Evolutionary conservation across 129 eudicot genomes (phyloP).

Genomic region (Chrysanthemum lavandulifolium): DNA sequence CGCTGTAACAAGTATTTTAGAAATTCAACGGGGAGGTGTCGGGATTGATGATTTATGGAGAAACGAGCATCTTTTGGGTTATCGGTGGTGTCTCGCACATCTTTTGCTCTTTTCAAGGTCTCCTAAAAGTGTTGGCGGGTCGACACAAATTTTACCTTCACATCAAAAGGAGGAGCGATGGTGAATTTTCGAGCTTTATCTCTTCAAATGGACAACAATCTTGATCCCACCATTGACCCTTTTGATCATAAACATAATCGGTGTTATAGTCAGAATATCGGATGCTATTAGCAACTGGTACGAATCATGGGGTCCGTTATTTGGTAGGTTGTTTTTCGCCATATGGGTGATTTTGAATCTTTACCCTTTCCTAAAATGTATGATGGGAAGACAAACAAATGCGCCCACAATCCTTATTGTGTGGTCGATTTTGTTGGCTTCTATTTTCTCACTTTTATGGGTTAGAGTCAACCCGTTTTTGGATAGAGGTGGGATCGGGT

Average conservation of each 20-base stretch:
- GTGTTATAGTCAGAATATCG: conserved; percentile 59
- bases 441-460: conserved; percentile 68
- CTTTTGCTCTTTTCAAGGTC: conserved; percentile 85
- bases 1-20: too few relatives aligned
- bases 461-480: conserved; percentile 75
- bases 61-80: too few relatives aligned
- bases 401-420: conserved; percentile 67
- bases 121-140: conserved; percentile 82
- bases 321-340: conserved; percentile 66
- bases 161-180: conserved; percentile 68
- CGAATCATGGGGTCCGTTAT: conserved; percentile 79
- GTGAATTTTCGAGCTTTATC: conserved; percentile 62
- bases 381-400: conserved; percentile 64
- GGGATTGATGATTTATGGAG: too few relatives aligned
- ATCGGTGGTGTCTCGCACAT: too few relatives aligned
- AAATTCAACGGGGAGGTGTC: too few relatives aligned
- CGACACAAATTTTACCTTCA: conserved; percentile 62
- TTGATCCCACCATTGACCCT: conserved; percentile 69
- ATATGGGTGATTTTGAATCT: conserved; percentile 70
- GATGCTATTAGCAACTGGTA: conserved; percentile 71
- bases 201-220: conserved; percentile 74
- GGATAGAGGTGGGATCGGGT: conserved; percentile 49
- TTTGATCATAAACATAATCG: conserved; percentile 59
- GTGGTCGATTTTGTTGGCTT: conserved; percentile 77
- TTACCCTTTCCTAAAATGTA: conserved; percentile 80